Base-by-base conservation (phyloP, 768 basidiomycete genomes). In the Pleurotus djamor region DNA sequence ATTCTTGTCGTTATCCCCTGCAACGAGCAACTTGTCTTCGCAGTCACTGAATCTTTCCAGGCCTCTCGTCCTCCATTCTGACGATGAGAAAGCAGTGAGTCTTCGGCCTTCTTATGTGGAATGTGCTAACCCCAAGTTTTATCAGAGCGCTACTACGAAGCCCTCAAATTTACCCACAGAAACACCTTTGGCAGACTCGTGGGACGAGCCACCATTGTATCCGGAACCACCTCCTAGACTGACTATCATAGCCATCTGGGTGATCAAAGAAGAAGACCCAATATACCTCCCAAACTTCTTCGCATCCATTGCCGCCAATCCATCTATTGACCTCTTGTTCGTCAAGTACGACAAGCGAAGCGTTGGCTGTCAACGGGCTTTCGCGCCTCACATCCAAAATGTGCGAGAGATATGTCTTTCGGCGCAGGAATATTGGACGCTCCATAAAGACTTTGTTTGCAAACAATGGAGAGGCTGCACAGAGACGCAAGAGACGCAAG, bases 271-370 rank as follows among this genome's bases (percentile, higher is more conserved):
- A 12, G 33, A 52, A 14, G 51, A 52, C n/a, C 59, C 54, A 3
- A 55, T 37, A n/a, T 60, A 60, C 43, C 28, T 60, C 21, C 59
- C 59, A 4, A 56, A 60, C 55, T 60, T 60, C 44, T 56, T 60
- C 17, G 52, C 52, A 12, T 60, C 59, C 16, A 52, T 57, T 9
- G 59, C 52, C 7, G 59, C 55, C 17, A 60, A 60, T 60, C 59
- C 59, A 21, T 34, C 43, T 5, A 37, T 60, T 35, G 54, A 60
- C 10, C 52, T 60, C 4, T 55, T 60, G 4, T 56, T 60, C 45
- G 36, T 60, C 2, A 60, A 60, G 32, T 55, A 32, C 37, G 59
- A 56, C 54, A 56, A 45, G 38, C 17, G 55, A 38, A 34, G 45
- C 16, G 48, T 47, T 21, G 57, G 57, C 14, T 58, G 52, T 28